Conservation (phyloP, 228 moss, liverwort and hornwort species). For the Sphagnum magellanicum region DNA sequence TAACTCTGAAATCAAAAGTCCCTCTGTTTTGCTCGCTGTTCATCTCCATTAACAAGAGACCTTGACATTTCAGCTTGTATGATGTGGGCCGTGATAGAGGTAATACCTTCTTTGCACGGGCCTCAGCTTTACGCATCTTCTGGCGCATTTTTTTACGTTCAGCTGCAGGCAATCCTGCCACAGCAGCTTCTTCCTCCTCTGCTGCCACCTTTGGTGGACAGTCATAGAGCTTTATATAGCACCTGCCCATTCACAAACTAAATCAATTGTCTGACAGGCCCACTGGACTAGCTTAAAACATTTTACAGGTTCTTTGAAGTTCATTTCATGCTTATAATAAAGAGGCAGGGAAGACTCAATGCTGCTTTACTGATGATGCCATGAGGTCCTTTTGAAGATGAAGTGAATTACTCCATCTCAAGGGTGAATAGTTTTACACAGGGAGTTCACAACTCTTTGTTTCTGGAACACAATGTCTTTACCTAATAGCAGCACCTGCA, state of each 20-base stretch:
- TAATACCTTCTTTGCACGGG: conserved; percentile 78
- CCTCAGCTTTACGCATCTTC: conserved; percentile 89
- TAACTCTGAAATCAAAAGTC: background rate
- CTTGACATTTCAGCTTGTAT: background rate
- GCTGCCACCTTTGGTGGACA: conserved; percentile 91
- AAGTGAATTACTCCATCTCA: too few species aligned
- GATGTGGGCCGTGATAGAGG: too few species aligned
- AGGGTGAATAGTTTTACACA: too few species aligned
- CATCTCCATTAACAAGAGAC: background rate
- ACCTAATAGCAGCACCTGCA: conserved; percentile 78
- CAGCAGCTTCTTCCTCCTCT: conserved; percentile 84
- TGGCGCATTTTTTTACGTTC: conserved; percentile 91
- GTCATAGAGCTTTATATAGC: conserved; percentile 78
- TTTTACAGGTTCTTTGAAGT: background rate
- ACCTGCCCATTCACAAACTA: conserved; percentile 20
- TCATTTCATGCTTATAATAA: background rate
- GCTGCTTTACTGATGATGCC: background rate
- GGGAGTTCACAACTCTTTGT: too few species aligned
- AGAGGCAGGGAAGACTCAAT: background rate
- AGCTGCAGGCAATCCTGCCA: conserved; percentile 71
- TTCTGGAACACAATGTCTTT: background rate
- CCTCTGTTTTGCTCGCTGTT: background rate
- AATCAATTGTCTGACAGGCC: background rate
- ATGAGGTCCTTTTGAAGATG: background rate
- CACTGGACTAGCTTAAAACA: background rate